Conservation (phyloP, 1,284 basidiomycete genomes). For the Amylostereum areolatum region DNA sequence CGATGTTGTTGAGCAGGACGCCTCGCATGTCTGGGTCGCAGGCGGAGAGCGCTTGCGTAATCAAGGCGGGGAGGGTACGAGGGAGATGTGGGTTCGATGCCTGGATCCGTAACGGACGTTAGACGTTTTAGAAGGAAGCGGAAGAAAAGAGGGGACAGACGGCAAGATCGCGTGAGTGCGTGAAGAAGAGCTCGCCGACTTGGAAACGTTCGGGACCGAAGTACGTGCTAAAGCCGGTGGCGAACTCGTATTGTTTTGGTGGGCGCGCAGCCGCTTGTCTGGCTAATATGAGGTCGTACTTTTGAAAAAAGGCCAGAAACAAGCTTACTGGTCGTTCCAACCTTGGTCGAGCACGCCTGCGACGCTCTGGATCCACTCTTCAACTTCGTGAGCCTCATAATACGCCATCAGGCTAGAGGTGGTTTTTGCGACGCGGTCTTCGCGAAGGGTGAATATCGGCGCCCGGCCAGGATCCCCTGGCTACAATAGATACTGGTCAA, state of each 20-base stretch:
- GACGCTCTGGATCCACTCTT: constrained; percentile 91
- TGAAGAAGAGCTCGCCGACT: constrained; percentile 89
- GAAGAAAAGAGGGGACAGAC: constrained; percentile 40
- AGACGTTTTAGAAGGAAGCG: not conserved
- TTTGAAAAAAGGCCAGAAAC: not conserved
- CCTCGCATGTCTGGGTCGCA: constrained; percentile 92
- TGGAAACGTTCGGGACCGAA: constrained; percentile 82
- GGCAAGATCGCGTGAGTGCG: constrained; percentile 69
- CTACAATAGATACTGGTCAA: constrained; percentile 29
- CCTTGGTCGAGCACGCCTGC: constrained; percentile 80
- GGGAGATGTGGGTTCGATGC: constrained; percentile 64
- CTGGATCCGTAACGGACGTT: constrained; percentile 25
- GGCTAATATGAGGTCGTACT: not conserved
- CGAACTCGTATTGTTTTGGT: constrained; percentile 85
- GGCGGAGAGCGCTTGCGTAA: constrained; percentile 74
- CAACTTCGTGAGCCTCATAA: constrained; percentile 83
- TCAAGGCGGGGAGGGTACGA: constrained; percentile 72
- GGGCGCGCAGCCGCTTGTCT: constrained; percentile 51
- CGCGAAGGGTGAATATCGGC: constrained; percentile 63
- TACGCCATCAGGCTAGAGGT: constrained; percentile 78
- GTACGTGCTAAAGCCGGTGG: constrained; percentile 85
- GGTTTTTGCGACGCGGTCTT: constrained; percentile 69
- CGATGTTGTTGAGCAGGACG: constrained; percentile 87
- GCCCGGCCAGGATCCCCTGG: constrained; percentile 53
- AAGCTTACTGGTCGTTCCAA: constrained; percentile 80